phyloP scores from a whole-genome alignment of 495 filamentous ascomycete species.

The Gamarada debralockiae region DNA sequence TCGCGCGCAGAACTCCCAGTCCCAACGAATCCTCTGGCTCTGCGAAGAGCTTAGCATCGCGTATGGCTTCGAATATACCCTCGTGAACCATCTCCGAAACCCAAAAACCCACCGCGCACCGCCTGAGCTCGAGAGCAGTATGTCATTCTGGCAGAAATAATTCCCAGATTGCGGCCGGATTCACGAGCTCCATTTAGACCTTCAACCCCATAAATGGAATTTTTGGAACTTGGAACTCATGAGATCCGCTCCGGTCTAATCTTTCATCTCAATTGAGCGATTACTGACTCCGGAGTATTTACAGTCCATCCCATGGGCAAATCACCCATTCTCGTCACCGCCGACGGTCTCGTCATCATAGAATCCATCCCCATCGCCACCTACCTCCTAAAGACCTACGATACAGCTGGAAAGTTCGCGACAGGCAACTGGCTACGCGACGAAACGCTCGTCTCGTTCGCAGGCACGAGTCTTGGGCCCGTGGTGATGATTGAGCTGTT shows the following conservation, averaged over 20 bases:
- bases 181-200: no score
- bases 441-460: slow-evolving; percentile 14
- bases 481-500: slow-evolving; percentile 6
- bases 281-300: background rate
- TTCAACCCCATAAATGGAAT: no score
- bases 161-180: no score
- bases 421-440: slow-evolving; percentile 14
- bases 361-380: slow-evolving; percentile 16
- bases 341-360: slow-evolving; percentile 14
- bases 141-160: no score
- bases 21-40: slow-evolving; percentile 82
- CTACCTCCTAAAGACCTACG: slow-evolving; percentile 21
- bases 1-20: slow-evolving; percentile 67
- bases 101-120: slow-evolving; percentile 57
- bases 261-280: background rate
- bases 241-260: no score
- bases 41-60: slow-evolving; percentile 73
- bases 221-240: no score
- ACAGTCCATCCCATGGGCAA: slow-evolving; percentile 71
- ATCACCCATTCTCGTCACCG: slow-evolving; percentile 64
- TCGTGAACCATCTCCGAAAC: slow-evolving; percentile 66
- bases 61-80: slow-evolving; percentile 72
- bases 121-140: slow-evolving; percentile 9
- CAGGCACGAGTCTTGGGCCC: slow-evolving; percentile 10
- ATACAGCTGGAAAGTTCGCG: slow-evolving; percentile 9